Base-by-base conservation (phyloP, 2,329 filamentous ascomycete genomes). In the Fusarium sp. region DNA sequence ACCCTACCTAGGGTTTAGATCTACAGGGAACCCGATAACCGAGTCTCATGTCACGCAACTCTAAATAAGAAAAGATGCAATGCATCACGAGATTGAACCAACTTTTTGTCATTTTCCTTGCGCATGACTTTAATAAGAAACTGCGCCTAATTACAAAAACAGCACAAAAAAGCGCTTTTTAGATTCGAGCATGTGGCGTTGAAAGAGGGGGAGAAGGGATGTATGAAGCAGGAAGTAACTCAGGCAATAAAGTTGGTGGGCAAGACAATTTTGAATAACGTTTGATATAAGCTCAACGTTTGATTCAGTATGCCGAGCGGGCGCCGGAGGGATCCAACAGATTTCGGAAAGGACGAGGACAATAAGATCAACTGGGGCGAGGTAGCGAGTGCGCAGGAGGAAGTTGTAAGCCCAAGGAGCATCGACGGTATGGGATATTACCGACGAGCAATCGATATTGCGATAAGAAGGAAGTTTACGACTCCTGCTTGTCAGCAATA, bases 401-500 rank as follows among this genome's bases (percentile, higher is more conserved):
- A 45, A 45, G 67, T 73, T 13, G 68, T 58, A 24, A 64, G 63
- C 59, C 63, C 63, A 61, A 45, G 58, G 45, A 57, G 63, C 60
- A 62, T 68, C 59, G 51, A 45, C 65, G 66, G 59, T 45, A 59
- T 69, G 69, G 64, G 72, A 51, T 44, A 33, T 62, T 66, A 58
- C 68, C 69, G 64, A 57, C 68, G 56, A 73, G 51, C 60, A n/a
- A 60, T 45, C 52, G 45, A 26, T 47, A 18, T 39, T 51, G 57
- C 33, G 18, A 55, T 39, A 24, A 48, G 45, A 41, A 35, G 33
- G n/a, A 51, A 47, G 55, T 74, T 77, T 83, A 86, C 77, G 81
- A 87, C 73, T 85, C 84, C 80, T 85, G 81, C 83, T 87, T 88
- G 69, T 89, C 87, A 76, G 87, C 84, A 69, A 90, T 79, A 47